These are phyloP conservation scores for Rhizoclosmatium sp. DNA, from an alignment of 192 early-diverging fungal species.

Conservation along the genomic window DNA sequence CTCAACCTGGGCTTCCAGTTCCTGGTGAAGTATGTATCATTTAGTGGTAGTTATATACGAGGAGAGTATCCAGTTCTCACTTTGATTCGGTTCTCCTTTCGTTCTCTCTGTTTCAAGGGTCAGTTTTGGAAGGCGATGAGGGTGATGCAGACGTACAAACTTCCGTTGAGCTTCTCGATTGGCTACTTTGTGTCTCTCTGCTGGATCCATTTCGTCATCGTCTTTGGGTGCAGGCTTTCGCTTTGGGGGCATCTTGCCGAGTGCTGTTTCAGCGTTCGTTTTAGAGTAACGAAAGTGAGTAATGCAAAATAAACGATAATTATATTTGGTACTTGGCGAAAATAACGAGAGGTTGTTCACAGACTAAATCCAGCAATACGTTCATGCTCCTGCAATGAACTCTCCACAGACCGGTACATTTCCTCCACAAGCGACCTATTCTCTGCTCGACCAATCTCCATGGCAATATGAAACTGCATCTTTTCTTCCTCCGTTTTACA, in stretches of 20 bases:
- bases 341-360: not conserved
- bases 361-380: not conserved
- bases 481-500: not conserved
- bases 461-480: not conserved
- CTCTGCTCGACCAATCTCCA: not conserved
- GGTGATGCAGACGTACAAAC: not conserved
- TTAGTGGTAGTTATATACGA: too few species aligned
- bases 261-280: not conserved
- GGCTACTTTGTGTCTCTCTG: not conserved
- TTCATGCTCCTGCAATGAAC: not conserved
- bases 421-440: not conserved
- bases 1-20: not conserved
- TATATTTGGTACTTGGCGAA: too few species aligned
- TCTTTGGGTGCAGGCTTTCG: not conserved
- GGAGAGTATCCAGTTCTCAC: not conserved
- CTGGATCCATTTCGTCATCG: not conserved
- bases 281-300: not conserved
- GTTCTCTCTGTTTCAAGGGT: constrained; percentile 4
- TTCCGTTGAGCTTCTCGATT: constrained; percentile 1
- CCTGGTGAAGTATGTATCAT: not conserved
- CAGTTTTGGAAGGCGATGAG: not conserved
- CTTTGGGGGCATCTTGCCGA: not conserved
- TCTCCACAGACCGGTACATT: not conserved
- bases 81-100: not conserved
- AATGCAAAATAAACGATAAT: not conserved